Conservation (phyloP, 768 basidiomycete genomes). For the Xanthoconium stramineum region DNA sequence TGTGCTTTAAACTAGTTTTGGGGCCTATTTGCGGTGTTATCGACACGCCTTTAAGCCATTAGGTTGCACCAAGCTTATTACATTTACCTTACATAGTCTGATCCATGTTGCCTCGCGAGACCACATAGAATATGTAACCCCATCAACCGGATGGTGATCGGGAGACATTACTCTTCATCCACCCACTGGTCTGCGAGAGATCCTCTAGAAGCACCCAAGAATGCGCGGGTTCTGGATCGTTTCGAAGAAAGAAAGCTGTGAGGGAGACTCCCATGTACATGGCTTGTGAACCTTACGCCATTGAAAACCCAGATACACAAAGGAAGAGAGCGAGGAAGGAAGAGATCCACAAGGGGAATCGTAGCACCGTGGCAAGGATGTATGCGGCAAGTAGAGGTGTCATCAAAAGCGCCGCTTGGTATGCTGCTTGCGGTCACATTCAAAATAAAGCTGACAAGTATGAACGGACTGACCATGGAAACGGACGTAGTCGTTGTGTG, state of each 20-base stretch:
- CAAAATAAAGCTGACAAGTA: conserved; percentile 3
- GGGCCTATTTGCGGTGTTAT: not conserved
- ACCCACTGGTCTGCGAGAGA: conserved; percentile 68
- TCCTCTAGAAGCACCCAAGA: conserved; percentile 50
- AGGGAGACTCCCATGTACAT: not conserved
- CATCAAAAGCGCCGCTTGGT: conserved; percentile 72
- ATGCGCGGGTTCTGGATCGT: conserved; percentile 34
- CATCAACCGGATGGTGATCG: not conserved
- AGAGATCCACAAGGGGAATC: conserved; percentile 51
- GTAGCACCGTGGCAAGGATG: conserved; percentile 52
- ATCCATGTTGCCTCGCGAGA: not conserved
- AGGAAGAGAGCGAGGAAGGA: conserved; percentile 47
- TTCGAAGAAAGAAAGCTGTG: conserved; percentile 10
- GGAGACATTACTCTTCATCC: conserved; percentile 46
- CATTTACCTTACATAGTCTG: not conserved
- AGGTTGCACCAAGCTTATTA: not conserved
- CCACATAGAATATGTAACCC: not conserved
- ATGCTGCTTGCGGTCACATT: conserved; percentile 45
- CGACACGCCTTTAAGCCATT: not conserved
- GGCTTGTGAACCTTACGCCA: conserved; percentile 48
- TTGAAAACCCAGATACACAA: conserved; percentile 41
- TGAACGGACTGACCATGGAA: conserved; percentile 58
- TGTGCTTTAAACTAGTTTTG: not conserved
- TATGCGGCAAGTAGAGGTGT: conserved; percentile 58
- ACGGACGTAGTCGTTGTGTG: conserved; percentile 70